phyloP scores from a whole-genome alignment of 805 yeast genomes.

The baker's yeast (Saccharomyces cerevisiae) region DNA sequence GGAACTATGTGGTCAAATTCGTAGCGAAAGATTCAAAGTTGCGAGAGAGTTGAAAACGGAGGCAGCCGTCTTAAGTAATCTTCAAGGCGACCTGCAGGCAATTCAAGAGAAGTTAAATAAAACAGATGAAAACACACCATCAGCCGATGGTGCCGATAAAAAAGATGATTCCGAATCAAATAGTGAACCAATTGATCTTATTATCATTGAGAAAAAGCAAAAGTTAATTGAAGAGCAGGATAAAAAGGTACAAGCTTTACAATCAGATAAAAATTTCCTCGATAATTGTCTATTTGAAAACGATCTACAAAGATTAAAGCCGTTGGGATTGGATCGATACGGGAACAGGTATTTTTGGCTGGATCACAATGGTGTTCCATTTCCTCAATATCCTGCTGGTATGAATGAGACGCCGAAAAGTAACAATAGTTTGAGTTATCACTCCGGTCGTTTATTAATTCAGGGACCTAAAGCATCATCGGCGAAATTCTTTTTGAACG shows the following conservation, averaged over 20 bases:
- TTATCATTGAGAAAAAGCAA: slow-evolving; percentile 8
- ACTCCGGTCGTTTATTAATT: slow-evolving; percentile 81
- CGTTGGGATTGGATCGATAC: slow-evolving; percentile 74
- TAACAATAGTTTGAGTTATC: slow-evolving; percentile 47
- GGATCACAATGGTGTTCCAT: slow-evolving; percentile 75
- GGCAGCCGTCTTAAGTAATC: slow-evolving; percentile 3
- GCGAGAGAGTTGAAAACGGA: slow-evolving; percentile 24
- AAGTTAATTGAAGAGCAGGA: slow-evolving; percentile 21
- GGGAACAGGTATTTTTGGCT: slow-evolving; percentile 95
- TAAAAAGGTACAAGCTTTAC: slow-evolving; percentile 34
- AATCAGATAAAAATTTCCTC: slow-evolving; percentile 41
- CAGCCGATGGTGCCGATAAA: slow-evolving; percentile 6
- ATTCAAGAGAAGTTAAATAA: slow-evolving; percentile 1
- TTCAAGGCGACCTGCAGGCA: slow-evolving; percentile 6
- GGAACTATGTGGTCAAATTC: slow-evolving; percentile 27
- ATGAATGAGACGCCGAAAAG: slow-evolving; percentile 35
- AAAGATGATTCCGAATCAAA: slow-evolving; percentile 9
- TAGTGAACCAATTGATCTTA: background rate
- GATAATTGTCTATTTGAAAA: slow-evolving; percentile 58
- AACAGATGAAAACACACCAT: slow-evolving; percentile 15
- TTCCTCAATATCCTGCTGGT: slow-evolving; percentile 31
- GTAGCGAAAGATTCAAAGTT: slow-evolving; percentile 29
- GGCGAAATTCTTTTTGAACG: slow-evolving; percentile 28
- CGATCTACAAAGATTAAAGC: slow-evolving; percentile 69
- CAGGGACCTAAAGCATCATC: slow-evolving; percentile 75